These are phyloP conservation scores for Cotoneaster glaucophyllus DNA, from an alignment of 306 rosid species.

Conservation along the genomic window DNA sequence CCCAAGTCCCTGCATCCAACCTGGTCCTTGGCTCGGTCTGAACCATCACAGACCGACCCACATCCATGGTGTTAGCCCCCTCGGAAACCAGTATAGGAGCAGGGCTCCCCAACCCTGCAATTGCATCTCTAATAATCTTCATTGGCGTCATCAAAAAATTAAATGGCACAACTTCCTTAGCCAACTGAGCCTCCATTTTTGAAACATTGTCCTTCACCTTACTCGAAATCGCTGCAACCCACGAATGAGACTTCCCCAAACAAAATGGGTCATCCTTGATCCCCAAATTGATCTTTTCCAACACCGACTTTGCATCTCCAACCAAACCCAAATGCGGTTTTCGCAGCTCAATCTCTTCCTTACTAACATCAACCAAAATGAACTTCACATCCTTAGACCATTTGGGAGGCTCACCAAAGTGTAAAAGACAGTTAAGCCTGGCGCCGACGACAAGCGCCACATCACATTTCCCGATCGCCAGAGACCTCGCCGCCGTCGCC, in stretches of 20 bases:
- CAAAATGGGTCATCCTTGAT: constrained; percentile 92
- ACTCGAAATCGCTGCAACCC: constrained; percentile 62
- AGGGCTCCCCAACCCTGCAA: constrained; percentile 38
- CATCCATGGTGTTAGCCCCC: constrained; percentile 66
- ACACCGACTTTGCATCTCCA: constrained; percentile 69
- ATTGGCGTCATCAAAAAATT: constrained; percentile 59
- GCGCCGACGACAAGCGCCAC: constrained; percentile 88
- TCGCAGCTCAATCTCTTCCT: constrained; percentile 71
- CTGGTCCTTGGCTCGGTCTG: constrained; percentile 65
- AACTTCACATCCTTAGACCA: constrained; percentile 87
- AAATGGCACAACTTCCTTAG: constrained; percentile 77
- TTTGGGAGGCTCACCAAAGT: constrained; percentile 90
- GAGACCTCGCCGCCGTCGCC: constrained; percentile 82
- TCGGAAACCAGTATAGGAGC: constrained; percentile 56
- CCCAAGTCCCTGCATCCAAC: constrained; percentile 71
- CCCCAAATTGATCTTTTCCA: constrained; percentile 59
- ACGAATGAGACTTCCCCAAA: constrained; percentile 65
- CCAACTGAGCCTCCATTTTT: constrained; percentile 78
- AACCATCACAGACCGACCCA: constrained; percentile 50
- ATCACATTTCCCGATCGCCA: constrained; percentile 89
- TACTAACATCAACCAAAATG: constrained; percentile 62
- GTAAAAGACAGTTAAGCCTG: constrained; percentile 79
- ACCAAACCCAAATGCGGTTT: constrained; percentile 75
- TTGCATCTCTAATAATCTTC: constrained; percentile 51
- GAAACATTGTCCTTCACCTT: constrained; percentile 62